Base-by-base conservation (phyloP, 164 flowering plant species). In the Stephania japonica region DNA sequence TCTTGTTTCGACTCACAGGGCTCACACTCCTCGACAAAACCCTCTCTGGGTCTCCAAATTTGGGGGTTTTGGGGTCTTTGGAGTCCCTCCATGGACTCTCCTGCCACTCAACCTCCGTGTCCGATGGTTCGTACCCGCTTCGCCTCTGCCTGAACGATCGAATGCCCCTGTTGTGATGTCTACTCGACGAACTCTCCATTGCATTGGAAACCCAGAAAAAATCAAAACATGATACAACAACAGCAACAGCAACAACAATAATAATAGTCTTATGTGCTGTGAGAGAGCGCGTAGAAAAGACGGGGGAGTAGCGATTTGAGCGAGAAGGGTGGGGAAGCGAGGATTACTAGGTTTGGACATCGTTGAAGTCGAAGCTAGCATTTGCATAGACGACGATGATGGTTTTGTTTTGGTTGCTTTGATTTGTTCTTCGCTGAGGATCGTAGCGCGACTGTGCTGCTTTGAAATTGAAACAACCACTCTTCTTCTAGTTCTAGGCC, bases 41-140 rank as follows among this genome's bases (percentile, higher is more conserved):
- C 13, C 64, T 42, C 53, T 42, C 65, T 18, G 77, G 75, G 24
- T 44, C 71, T 63, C 61, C 74, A 4, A 14, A 5, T 49, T 41
- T 68, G n/a, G 19, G 64, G 67, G 38, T 19, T 25, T 38, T 27
- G 26, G 44, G 38, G 7, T 38, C 59, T 16, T 75, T 62, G 16
- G 7, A 42, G 0, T 82, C 85, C 47, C 44, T 72, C 84, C 81
- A 69, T 0, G 84, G 89, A 49, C 77, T 80, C 8, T 87, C 89
- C 3, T 81, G 84, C 85, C 84, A 84, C 1, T 90, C 94, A 7
- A 83, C 82, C 75, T 90, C 94, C 0, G 89, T 84, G 68, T 90
- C 94, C 0, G 92, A 88, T 9, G 94, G 94, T 75, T 90, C 94
- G 67, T 90, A 88, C 6, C 94, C 92, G 65, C 89, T 87, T 72